Conservation (phyloP, 495 filamentous ascomycete genomes). For the Aspergillus campestris region DNA sequence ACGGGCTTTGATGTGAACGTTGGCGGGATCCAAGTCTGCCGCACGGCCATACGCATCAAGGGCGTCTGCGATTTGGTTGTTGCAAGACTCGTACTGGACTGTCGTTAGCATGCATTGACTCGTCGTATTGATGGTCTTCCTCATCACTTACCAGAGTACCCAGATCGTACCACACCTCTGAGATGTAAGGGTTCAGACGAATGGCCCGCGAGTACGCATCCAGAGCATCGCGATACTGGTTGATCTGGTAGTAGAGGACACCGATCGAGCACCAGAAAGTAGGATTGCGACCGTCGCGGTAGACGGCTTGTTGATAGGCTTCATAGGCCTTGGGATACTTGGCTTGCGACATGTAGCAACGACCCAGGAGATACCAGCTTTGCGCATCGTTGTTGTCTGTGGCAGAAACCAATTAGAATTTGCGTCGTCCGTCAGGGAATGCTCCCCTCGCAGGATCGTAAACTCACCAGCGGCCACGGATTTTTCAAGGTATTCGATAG, state of each 20-base stretch:
- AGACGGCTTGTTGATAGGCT: constrained; percentile 97
- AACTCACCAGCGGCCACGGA: constrained; percentile 87
- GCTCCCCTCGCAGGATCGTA: neutral
- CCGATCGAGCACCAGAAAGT: constrained; percentile 99
- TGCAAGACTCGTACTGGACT: constrained; percentile 82
- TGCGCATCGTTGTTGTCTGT: constrained; percentile 88
- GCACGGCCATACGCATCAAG: constrained; percentile 93
- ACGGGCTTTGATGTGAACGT: constrained; percentile 93
- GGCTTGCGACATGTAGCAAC: constrained; percentile 99
- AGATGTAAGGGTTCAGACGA: constrained; percentile 96
- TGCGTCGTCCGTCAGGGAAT: neutral
- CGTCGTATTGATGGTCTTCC: neutral
- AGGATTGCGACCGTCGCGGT: constrained; percentile 94
- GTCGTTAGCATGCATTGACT: constrained; percentile 5
- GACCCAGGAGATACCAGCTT: constrained; percentile 96
- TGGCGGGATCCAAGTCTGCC: constrained; percentile 85
- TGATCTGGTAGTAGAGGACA: constrained; percentile 99
- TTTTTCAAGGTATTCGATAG: constrained; percentile 96
- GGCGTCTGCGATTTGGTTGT: constrained; percentile 96
- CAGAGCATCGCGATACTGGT: constrained; percentile 96
- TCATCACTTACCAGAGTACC: constrained; percentile 73
- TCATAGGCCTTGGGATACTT: constrained; percentile 99
- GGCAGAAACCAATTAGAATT: neutral
- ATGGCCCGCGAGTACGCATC: constrained; percentile 98
- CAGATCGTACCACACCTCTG: constrained; percentile 98